phyloP scores from a whole-genome alignment of 2,329 filamentous ascomycete species.

The Fusarium sp. region DNA sequence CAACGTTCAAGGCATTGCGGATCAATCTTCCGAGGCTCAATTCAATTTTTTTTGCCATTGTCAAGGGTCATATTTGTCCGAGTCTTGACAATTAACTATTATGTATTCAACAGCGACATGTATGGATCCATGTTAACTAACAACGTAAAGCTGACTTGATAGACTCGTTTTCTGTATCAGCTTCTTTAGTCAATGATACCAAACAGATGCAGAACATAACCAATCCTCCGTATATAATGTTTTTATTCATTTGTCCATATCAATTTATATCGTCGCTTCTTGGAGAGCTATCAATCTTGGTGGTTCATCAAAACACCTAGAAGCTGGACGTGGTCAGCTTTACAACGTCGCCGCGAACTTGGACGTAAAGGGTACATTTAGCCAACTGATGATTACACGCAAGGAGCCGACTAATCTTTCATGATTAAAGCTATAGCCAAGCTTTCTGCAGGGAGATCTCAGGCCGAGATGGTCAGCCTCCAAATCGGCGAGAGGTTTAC shows the following conservation, averaged over 20 bases:
- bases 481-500: background rate
- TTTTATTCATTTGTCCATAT: too few species aligned
- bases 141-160: too few species aligned
- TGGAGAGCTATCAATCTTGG: too few species aligned
- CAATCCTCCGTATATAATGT: too few species aligned
- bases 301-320: too few species aligned
- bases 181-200: background rate
- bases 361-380: background rate
- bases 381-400: background rate
- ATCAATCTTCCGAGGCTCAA: background rate
- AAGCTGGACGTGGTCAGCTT: background rate
- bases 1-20: constrained; percentile 5
- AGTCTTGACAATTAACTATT: background rate
- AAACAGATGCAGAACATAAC: too few species aligned
- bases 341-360: background rate
- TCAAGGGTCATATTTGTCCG: background rate
- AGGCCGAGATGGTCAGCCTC: background rate
- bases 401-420: background rate
- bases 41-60: background rate
- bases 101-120: background rate
- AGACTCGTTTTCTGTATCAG: too few species aligned
- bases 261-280: too few species aligned
- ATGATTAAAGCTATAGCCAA: background rate
- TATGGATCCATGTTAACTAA: too few species aligned
- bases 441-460: background rate